A percentile compares a stretch with the other conserved stretches of the same genome.
Conservation (phyloP, 441 rosid species). For the Adansonia madagascariensis region DNA sequence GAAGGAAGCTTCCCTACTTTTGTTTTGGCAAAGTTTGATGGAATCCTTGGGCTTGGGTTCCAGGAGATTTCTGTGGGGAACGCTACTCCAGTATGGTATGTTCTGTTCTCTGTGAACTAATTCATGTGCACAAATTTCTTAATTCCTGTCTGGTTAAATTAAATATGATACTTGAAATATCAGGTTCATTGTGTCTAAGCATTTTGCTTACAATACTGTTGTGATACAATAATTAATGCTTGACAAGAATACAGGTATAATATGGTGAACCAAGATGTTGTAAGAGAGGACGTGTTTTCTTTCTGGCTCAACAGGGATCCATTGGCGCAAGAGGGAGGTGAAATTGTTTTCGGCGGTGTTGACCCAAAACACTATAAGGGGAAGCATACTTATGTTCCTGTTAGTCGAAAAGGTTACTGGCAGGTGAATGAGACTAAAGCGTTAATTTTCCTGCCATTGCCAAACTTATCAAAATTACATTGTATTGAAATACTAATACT, state of each 20-base stretch:
- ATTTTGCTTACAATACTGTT: conserved; percentile 1
- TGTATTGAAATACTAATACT: not conserved
- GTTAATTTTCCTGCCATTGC: not conserved
- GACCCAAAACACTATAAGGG: conserved; percentile 65
- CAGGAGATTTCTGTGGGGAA: conserved; percentile 75
- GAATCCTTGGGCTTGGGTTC: conserved; percentile 82
- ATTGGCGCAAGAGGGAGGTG: conserved; percentile 57
- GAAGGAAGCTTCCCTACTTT: conserved; percentile 60
- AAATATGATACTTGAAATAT: not conserved
- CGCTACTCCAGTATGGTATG: conserved; percentile 71
- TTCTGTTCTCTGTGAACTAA: conserved; percentile 18
- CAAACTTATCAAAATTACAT: not conserved
- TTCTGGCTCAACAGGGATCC: conserved; percentile 77
- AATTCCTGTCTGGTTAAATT: not conserved
- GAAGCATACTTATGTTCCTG: conserved; percentile 69
- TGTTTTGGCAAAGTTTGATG: conserved; percentile 70
- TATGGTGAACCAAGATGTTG: conserved; percentile 62
- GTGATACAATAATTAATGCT: conserved; percentile 12
- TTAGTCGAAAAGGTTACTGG: conserved; percentile 78
- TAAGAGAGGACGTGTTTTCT: conserved; percentile 63
- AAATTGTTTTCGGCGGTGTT: conserved; percentile 85
- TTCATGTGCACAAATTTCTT: not conserved
- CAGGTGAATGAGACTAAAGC: conserved; percentile 48
- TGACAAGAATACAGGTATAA: conserved; percentile 57
- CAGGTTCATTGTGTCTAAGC: not conserved